Evolutionary conservation across 169 alveolate species (phyloP), one percentile per base, ranked within the genome.

Genomic region (Eimeria praecox): DNA sequence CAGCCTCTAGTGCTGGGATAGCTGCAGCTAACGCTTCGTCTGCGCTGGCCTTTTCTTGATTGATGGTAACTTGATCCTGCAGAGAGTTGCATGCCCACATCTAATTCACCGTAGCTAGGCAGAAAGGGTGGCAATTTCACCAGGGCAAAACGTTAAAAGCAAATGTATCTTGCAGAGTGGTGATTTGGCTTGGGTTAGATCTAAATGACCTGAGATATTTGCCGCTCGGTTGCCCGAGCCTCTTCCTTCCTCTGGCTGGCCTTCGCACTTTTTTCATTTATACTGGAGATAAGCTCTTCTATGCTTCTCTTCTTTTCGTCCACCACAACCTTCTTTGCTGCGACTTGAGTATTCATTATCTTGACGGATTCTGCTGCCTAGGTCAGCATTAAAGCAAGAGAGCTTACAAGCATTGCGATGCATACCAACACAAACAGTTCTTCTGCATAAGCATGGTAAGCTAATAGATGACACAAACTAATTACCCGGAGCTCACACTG

Each of bases 11-110:
- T 9, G 98, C 98, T 12, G 99, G 99, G 69, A 97, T 69, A 10
- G 99, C 99, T 49, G 97, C 99, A 66, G 97, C 98, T 78, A 98
- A 94, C 20, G 98, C 98, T 91, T 97, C 97, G 85, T 98, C 98
- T 3, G 99, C 99, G 83, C 98, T 98, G 33, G 96, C 98, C 96
- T 98, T 96, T 56, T 97, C 98, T 40, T 96, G 96, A 16, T 95
- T 96, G 64, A 98, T 98, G 56, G 92, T 92, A 42, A 77, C 64
- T 59, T 91, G 94, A 69, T 95, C 97, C 97, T 95, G 94, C n/a
- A 40, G 38, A 18, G 24, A 38, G 52, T 56, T 33, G 0, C 46
- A 40, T 30, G 18, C 66, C 33, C 38, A 35, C 38, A 35, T 30
- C 27, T 69, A 24, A 27, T 69, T 27, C 27, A 9, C 44, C 2